Evolutionary conservation across 2,329 filamentous ascomycete species (phyloP).

Genomic region (Fusarium sp.): DNA sequence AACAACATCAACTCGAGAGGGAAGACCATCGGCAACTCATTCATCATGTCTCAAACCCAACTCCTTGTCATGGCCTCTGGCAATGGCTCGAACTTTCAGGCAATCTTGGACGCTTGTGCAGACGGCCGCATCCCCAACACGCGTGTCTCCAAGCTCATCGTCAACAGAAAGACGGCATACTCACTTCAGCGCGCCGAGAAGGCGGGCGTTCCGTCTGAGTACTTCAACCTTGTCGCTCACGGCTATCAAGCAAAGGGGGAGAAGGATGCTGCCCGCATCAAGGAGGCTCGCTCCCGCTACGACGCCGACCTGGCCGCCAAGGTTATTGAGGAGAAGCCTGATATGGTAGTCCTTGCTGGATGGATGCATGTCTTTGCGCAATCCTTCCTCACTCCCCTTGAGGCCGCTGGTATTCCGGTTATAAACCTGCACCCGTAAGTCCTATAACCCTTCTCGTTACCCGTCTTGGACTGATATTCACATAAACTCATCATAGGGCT

Average conservation of each 20-base stretch:
- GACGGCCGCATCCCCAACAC: conserved; percentile 55
- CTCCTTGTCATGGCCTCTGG: conserved; percentile 78
- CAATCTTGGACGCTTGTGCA: conserved; percentile 67
- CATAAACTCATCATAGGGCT: conserved; percentile 61
- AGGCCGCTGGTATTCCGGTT: conserved; percentile 70
- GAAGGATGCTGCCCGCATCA: conserved; percentile 65
- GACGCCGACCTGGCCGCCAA: conserved; percentile 79
- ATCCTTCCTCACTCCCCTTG: conserved; percentile 76
- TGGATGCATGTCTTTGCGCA: conserved; percentile 87
- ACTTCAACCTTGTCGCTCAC: conserved; percentile 84
- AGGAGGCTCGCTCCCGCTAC: conserved; percentile 74
- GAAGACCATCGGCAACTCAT: not conserved
- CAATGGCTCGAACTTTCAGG: conserved; percentile 83
- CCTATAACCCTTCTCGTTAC: not conserved
- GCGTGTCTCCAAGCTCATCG: conserved; percentile 59
- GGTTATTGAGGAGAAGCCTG: conserved; percentile 73
- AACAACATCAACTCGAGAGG: not conserved
- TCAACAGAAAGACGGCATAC: conserved; percentile 62
- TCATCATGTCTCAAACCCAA: conserved; percentile 53
- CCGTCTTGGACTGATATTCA: not conserved
- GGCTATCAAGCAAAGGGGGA: conserved; percentile 70
- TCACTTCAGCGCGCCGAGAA: conserved; percentile 56
- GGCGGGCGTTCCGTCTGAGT: conserved; percentile 71
- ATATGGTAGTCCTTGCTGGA: conserved; percentile 83
- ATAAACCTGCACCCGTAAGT: conserved; percentile 79